Base-by-base conservation (phyloP, 163 green algal species). In the Smithsoniella earleae region DNA sequence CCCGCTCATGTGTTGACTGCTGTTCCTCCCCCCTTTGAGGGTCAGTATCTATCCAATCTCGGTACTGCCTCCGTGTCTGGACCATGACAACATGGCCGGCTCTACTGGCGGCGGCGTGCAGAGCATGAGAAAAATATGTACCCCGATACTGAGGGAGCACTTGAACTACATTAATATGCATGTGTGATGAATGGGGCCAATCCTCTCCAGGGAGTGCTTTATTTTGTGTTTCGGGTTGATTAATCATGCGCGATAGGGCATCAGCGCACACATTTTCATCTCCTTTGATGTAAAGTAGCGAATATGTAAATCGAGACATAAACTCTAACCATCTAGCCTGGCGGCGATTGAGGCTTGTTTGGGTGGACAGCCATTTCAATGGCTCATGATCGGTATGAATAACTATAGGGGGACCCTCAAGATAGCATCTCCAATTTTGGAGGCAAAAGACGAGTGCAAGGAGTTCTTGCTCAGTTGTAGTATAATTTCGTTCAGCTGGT, bases 301-400 rank as follows among this genome's bases (percentile, higher is more conserved):
- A 31, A 30, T 36, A 69, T 22, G 31, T 34, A 1, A 69, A 43
- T 30, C 58, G 58, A 16, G 58, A 69, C 1, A 69, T 1, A 5
- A 34, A 43, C 1, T 69, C 58, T 0, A 69, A 18, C 58, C 58
- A 69, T 0, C 58, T 30, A 22, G 1, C 20, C 34, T 69, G 58
- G 8, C 34, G 31, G 0, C 1, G 31, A 13, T 69, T 69, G 1
- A 69, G 16, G 1, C 3, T 30, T 38, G 38, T 30, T 13, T 69
- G 58, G 0, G 58, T 69, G 0, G 31, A 34, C 1, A 69, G 1
- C 27, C 18, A 69, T 1, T 16, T 45, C 0, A 69, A 31, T 1
- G 58, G 58, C 1, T 69, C 34, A 38, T 69, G 58, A 34, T 69
- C 58, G 34, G 58, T 45, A 13, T 69, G 58, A 40, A 69, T 13